Evolutionary conservation across 2,329 filamentous ascomycete genomes (phyloP), one percentile per base, ranked within the genome.

Genomic region (Nannizziopsis arthrosporioides): DNA sequence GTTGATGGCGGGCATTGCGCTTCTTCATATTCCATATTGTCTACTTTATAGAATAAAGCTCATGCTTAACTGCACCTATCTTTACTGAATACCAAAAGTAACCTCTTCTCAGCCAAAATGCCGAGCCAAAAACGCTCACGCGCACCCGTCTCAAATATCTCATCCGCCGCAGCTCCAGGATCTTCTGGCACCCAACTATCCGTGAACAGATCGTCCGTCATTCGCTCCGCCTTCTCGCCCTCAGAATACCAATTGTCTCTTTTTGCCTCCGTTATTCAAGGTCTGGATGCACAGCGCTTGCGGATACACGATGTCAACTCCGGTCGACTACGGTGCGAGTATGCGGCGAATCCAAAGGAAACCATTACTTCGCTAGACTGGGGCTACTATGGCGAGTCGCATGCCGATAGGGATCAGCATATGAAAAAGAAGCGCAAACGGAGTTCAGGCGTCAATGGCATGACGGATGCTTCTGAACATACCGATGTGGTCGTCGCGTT

Each of bases 251-350:
- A 73, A 63, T 65, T 74, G 57, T 65, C 71, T 10, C 64, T 75
- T 34, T 75, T 75, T 59, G 73, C 73, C 15, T 75, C 73, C 12
- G 69, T 74, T 48, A 73, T 75, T 44, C 72, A 74, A 55, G 71
- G 71, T 17, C 67, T 75, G 31, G 72, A 73, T 59, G 68, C 67
- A 41, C 71, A 75, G 53, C 70, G 73, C 53, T 61, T 75, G 46
- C 69, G 73, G 50, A 70, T 75, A 45, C 73, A 75, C 59, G 71
- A 74, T 54, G 71, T 70, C 37, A 65, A 61, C 49, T 73, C 71
- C 35, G 71, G 70, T 42, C 67, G 68, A 34, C 62, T 75, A 54
- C 69, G 69, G 50, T 74, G 71, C 56, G 72, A 75, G 56, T 66
- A 74, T 63, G 64, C 67, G 6, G 59, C 73, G 49, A 66, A 63